Percentiles rank a stretch among this genome's conserved stretches.
Evolutionary conservation across 768 basidiomycete species (phyloP).

Genomic region (Termitomyces sp.): DNA sequence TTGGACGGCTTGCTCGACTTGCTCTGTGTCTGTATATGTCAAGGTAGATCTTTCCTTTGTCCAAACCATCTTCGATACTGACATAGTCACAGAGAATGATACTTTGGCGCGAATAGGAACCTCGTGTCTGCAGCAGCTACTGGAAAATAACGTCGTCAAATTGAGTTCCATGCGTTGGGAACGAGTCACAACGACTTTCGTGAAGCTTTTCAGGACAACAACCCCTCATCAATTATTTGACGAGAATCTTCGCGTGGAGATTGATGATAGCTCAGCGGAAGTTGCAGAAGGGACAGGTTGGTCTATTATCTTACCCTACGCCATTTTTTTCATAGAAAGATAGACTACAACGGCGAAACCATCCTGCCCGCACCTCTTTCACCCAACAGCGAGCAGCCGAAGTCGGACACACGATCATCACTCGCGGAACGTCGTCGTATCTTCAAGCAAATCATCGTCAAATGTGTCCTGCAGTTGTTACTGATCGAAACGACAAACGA

Average conservation of each 20-base stretch:
- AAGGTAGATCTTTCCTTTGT: slow-evolving; percentile 53
- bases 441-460: slow-evolving; percentile 99
- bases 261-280: slow-evolving; percentile 56
- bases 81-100: slow-evolving; percentile 76
- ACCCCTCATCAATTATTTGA: slow-evolving; percentile 98
- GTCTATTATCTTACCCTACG: not conserved
- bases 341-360: slow-evolving; percentile 60
- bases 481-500: slow-evolving; percentile 98
- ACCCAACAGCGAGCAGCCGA: slow-evolving; percentile 55
- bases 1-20: slow-evolving; percentile 93
- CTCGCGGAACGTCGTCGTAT: slow-evolving; percentile 71
- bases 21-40: slow-evolving; percentile 94
- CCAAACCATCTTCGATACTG: not conserved
- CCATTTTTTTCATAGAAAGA: not conserved
- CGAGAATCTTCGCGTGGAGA: slow-evolving; percentile 81
- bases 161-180: slow-evolving; percentile 86
- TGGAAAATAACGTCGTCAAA: slow-evolving; percentile 90
- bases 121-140: slow-evolving; percentile 91
- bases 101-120: slow-evolving; percentile 97
- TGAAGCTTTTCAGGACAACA: slow-evolving; percentile 94
- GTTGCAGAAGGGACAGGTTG: slow-evolving; percentile 42
- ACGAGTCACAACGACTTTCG: slow-evolving; percentile 85
- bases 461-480: slow-evolving; percentile 95
- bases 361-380: slow-evolving; percentile 88
- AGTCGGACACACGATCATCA: slow-evolving; percentile 45